Evolutionary conservation across 805 yeast genomes (phyloP).

Genomic region (Suhomyces kilbournensis): DNA sequence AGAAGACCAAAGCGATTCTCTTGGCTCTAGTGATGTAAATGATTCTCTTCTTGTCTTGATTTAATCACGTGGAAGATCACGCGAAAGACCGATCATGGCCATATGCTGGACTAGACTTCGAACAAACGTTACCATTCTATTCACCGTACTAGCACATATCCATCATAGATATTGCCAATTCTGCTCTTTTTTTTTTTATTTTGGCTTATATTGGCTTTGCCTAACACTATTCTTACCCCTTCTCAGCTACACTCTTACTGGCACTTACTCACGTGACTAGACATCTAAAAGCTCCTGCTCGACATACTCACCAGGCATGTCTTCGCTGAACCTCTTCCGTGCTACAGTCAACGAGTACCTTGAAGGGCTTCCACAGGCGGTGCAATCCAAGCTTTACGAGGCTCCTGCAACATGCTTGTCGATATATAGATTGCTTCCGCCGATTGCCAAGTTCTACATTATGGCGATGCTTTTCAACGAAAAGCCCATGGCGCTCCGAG

Average conservation of each 20-base stretch:
- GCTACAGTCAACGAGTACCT: conserved; percentile 82
- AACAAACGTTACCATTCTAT: neutral
- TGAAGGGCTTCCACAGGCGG: conserved; percentile 83
- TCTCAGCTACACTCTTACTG: neutral
- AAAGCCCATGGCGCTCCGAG: conserved; percentile 61
- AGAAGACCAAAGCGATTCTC: neutral
- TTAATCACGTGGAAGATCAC: neutral
- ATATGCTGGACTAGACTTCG: neutral
- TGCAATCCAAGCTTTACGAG: conserved; percentile 77
- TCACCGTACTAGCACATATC: too few species aligned
- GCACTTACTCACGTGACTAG: neutral
- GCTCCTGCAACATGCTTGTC: conserved; percentile 92
- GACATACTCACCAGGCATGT: conserved; percentile 5
- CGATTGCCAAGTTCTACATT: conserved; percentile 82
- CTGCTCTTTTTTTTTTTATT: too few species aligned
- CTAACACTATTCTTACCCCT: neutral
- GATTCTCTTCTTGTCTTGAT: neutral
- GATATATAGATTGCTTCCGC: conserved; percentile 83
- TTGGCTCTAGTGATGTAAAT: neutral
- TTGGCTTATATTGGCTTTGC: too few species aligned
- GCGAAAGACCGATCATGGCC: neutral
- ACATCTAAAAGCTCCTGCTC: neutral
- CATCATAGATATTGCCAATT: too few species aligned
- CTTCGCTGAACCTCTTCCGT: conserved; percentile 43
- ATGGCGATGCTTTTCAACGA: conserved; percentile 85